These are phyloP conservation scores for Penicillium samsonianum DNA, from an alignment of 495 filamentous ascomycete genomes.

Conservation along the genomic window DNA sequence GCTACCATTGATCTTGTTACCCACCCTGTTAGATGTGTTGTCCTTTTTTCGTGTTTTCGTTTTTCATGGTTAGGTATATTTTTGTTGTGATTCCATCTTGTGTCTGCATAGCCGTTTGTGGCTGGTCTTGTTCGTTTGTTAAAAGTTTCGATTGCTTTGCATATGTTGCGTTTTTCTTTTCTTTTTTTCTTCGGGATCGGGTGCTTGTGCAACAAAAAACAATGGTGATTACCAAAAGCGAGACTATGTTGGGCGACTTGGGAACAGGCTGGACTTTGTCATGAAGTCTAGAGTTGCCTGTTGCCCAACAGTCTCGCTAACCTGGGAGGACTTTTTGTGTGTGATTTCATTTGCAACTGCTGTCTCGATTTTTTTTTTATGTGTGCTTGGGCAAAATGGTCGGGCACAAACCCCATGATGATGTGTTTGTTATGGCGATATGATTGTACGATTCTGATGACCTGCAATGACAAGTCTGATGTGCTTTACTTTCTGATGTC, in stretches of 20 bases:
- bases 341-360: slow-evolving; percentile 29
- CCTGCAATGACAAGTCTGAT: slow-evolving; percentile 45
- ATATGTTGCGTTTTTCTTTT: slow-evolving; percentile 20
- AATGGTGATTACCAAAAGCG: slow-evolving; percentile 6
- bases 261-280: slow-evolving; percentile 2
- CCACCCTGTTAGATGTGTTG: slow-evolving; percentile 2
- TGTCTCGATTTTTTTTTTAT: slow-evolving; percentile 17
- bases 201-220: slow-evolving; percentile 20
- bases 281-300: neutral
- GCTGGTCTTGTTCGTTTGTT: slow-evolving; percentile 15
- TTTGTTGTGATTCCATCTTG: slow-evolving; percentile 13
- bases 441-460: slow-evolving; percentile 54
- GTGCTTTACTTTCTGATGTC: slow-evolving; percentile 29
- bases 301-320: slow-evolving; percentile 2
- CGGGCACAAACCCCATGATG: slow-evolving; percentile 17
- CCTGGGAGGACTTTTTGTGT: slow-evolving; percentile 32
- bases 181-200: slow-evolving; percentile 13
- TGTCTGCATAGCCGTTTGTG: slow-evolving; percentile 13
- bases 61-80: slow-evolving; percentile 1
- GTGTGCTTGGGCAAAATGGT: slow-evolving; percentile 24
- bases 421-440: slow-evolving; percentile 40
- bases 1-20: slow-evolving; percentile 18
- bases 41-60: neutral
- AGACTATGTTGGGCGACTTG: slow-evolving; percentile 1
- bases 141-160: slow-evolving; percentile 25